phyloP scores from a whole-genome alignment of 129 eudicot species.

The Lactuca sativa region DNA sequence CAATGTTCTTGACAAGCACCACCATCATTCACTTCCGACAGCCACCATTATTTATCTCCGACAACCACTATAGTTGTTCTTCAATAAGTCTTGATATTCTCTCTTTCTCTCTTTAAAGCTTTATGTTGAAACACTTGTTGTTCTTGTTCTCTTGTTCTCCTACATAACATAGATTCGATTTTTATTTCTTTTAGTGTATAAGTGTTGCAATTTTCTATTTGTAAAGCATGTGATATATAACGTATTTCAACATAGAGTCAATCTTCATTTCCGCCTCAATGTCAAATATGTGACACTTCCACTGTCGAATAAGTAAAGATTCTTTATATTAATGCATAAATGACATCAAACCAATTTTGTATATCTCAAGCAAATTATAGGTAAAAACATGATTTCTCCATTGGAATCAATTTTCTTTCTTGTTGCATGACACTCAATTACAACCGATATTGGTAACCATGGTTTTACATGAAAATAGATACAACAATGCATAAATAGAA shows the following conservation, averaged over 20 bases:
- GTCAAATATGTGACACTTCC: conserved; percentile 79
- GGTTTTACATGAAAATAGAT: conserved; percentile 62
- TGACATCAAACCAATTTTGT: not conserved
- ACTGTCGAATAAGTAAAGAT: conserved; percentile 35
- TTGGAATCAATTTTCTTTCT: conserved; percentile 65
- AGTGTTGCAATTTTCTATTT: not conserved
- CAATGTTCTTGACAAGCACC: no score
- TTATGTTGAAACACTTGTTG: conserved; percentile 39
- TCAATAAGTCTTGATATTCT: no score
- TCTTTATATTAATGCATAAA: not conserved
- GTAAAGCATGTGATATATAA: conserved; percentile 55
- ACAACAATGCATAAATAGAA: conserved; percentile 38
- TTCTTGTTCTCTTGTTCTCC: conserved; percentile 66
- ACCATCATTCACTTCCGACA: no score
- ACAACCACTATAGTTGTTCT: no score
- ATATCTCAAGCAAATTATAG: conserved; percentile 47
- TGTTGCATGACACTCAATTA: conserved; percentile 65
- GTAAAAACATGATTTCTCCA: conserved; percentile 90
- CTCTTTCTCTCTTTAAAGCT: no score
- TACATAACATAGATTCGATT: conserved; percentile 13
- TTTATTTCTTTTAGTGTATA: not conserved
- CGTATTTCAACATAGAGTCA: conserved; percentile 55
- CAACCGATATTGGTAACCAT: conserved; percentile 84
- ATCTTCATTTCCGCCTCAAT: conserved; percentile 74
- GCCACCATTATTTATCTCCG: no score